Conservation (phyloP, 768 basidiomycete genomes). For the Pulveroboletus ravenelii region DNA sequence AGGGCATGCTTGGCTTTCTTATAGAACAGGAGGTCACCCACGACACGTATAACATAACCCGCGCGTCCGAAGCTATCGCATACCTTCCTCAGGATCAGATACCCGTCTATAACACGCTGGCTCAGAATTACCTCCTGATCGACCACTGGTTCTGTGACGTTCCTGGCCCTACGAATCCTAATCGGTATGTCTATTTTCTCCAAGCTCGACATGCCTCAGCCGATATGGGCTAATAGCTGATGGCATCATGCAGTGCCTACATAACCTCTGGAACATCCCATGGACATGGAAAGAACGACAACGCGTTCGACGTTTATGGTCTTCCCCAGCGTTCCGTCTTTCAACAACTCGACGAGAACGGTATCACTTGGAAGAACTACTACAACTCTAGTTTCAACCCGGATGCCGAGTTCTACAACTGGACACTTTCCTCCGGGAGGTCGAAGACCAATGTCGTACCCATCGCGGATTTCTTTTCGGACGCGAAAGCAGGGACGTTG, state of each 20-base stretch:
- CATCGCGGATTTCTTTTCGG: slow-evolving; percentile 14
- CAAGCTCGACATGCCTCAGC: neutral
- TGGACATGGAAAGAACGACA: slow-evolving; percentile 21
- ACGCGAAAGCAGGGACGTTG: slow-evolving; percentile 20
- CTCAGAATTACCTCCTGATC: slow-evolving; percentile 22
- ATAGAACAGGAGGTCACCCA: slow-evolving; percentile 17
- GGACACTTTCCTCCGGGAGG: slow-evolving; percentile 19
- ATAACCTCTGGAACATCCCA: slow-evolving; percentile 26
- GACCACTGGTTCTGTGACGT: slow-evolving; percentile 25
- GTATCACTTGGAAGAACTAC: slow-evolving; percentile 24
- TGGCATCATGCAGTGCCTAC: slow-evolving; percentile 13
- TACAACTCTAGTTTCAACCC: slow-evolving; percentile 28
- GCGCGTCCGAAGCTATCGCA: slow-evolving; percentile 16
- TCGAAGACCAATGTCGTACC: slow-evolving; percentile 15
- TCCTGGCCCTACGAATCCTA: slow-evolving; percentile 25
- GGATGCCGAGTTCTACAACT: slow-evolving; percentile 19
- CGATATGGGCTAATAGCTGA: neutral
- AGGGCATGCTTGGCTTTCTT: slow-evolving; percentile 22
- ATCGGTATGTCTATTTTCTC: slow-evolving; percentile 10
- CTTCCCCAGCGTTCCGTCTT: slow-evolving; percentile 27
- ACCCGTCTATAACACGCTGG: slow-evolving; percentile 21
- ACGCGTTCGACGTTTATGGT: slow-evolving; percentile 12
- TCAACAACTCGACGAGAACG: slow-evolving; percentile 24
- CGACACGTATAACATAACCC: slow-evolving; percentile 4
- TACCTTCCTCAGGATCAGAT: slow-evolving; percentile 22